Evolutionary conservation across 148 eudicot genomes (phyloP), one percentile per base, ranked within the genome.

Genomic region (Nepenthes gracilis): DNA sequence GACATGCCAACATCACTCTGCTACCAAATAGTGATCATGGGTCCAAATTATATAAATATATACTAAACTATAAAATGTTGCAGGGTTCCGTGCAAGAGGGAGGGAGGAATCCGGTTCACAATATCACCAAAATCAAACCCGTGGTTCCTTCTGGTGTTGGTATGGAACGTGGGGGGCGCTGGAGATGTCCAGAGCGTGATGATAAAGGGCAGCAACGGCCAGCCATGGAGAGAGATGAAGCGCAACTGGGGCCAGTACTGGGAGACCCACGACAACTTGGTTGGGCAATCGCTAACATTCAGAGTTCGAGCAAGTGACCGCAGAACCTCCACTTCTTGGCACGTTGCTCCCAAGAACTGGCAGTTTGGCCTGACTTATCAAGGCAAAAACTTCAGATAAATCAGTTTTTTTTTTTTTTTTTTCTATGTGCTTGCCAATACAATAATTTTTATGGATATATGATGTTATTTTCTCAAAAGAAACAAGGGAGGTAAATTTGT

Each of bases 111-210:
- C 6, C 68, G 74, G 14, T 90, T 84, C 80, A 80, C 83, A 0
- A 74, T 90, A 57, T 74, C 73, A 0, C 13, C 66, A 4, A 63
- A 62, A 0, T 86, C 95, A 13, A 82, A 79, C 66, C 78, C 81
- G 0, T 77, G 76, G 52, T 90, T 78, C 74, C 62, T 68, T 10
- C 12, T 77, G 59, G 80, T 90, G 36, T 43, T 76, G 63, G 74
- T 90, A 10, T 77, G 77, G 59, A 90, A 90, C 38, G 97, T 90
- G 0, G 97, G 79, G 6, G 92, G 92, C 2, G 86, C 95, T 3
- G 95, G 97, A 4, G 86, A 82, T 43, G 75, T 90, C 1, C 50
- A 62, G 7, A 32, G 55, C n/a, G 75, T 90, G 23, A 23, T 57
- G 72, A 66, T 90, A 47, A 82, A 76, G 67, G 85, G 87, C 2